Conservation (phyloP, 306 rosid genomes). For the Begonia loranthoides region DNA sequence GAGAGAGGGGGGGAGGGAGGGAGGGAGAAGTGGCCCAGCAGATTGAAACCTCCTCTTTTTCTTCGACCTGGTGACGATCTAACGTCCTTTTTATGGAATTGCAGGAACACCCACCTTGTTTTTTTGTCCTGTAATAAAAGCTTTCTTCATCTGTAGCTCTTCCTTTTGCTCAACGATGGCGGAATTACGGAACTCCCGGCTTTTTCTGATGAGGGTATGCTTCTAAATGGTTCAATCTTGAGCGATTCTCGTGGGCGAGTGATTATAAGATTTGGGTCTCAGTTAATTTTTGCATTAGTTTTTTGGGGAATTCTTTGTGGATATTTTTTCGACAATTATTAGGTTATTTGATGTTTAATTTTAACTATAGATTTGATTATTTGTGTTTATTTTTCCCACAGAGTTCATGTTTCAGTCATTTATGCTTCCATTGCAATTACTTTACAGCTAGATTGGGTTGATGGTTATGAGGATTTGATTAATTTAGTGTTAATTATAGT, state of each 20-base stretch:
- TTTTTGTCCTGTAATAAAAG: slow-evolving; percentile 10
- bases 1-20: slow-evolving; percentile 24
- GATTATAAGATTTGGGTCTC: slow-evolving; percentile 49
- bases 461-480: not conserved
- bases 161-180: slow-evolving; percentile 18
- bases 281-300: slow-evolving; percentile 42
- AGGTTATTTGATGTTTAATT: slow-evolving; percentile 18
- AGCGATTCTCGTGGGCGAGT: slow-evolving; percentile 24
- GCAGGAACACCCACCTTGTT: slow-evolving; percentile 31
- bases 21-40: slow-evolving; percentile 63
- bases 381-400: slow-evolving; percentile 4
- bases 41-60: slow-evolving; percentile 74
- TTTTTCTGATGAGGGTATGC: slow-evolving; percentile 23
- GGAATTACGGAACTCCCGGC: slow-evolving; percentile 11
- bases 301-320: slow-evolving; percentile 6
- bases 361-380: slow-evolving; percentile 10
- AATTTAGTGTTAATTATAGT: not conserved
- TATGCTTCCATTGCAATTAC: slow-evolving; percentile 1
- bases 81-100: slow-evolving; percentile 48
- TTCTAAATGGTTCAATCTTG: slow-evolving; percentile 32
- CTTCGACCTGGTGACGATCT: slow-evolving; percentile 62
- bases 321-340: not conserved
- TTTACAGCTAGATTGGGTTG: not conserved
- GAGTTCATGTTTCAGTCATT: slow-evolving; percentile 14
- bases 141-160: slow-evolving; percentile 16